These are phyloP conservation scores for Fraxinus latifolia DNA, from an alignment of 305 asterid genomes.

Conservation along the genomic window DNA sequence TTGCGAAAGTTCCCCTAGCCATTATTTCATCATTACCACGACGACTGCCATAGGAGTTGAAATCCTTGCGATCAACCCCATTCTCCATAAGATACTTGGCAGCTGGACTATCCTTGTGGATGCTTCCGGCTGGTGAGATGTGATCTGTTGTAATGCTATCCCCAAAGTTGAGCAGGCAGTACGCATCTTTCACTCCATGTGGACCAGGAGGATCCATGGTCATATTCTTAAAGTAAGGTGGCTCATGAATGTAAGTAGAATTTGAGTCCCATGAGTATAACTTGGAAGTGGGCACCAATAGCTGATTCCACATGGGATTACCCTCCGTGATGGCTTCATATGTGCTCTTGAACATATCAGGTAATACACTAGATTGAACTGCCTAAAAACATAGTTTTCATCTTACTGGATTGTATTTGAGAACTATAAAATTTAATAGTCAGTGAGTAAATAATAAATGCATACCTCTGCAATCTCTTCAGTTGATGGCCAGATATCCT, in stretches of 20 bases:
- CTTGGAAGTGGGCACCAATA: conserved; percentile 59
- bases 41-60: conserved; percentile 94
- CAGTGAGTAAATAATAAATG: neutral
- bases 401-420: neutral
- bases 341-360: conserved; percentile 91
- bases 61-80: conserved; percentile 79
- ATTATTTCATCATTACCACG: conserved; percentile 96
- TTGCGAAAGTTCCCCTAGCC: conserved; percentile 97
- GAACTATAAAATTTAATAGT: neutral
- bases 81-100: conserved; percentile 71
- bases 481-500: conserved; percentile 91
- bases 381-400: conserved; percentile 39
- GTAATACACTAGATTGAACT: conserved; percentile 84
- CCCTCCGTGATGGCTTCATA: conserved; percentile 82
- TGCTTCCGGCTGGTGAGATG: conserved; percentile 95
- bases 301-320: conserved; percentile 84
- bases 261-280: conserved; percentile 80
- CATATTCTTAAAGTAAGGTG: conserved; percentile 90
- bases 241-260: conserved; percentile 93
- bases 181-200: conserved; percentile 83
- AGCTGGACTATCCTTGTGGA: conserved; percentile 92
- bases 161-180: conserved; percentile 88
- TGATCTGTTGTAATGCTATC: conserved; percentile 95
- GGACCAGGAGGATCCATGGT: conserved; percentile 96
- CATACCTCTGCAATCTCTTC: conserved; percentile 87